phyloP scores from a whole-genome alignment of 306 rosid species.

The Glycine latifolia region DNA sequence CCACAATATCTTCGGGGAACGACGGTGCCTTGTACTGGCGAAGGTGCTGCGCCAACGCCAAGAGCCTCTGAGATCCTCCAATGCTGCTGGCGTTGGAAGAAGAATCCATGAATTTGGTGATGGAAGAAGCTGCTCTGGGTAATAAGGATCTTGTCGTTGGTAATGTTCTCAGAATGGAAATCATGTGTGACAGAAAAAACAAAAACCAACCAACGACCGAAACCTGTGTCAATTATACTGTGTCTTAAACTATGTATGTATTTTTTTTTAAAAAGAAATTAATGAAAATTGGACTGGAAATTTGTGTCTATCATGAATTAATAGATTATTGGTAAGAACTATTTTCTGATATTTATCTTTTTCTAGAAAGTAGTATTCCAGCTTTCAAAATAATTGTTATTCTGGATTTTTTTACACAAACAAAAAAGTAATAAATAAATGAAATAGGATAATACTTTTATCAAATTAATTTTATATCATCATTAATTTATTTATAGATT shows the following conservation, averaged over 20 bases:
- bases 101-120: slow-evolving; percentile 68
- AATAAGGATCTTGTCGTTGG: slow-evolving; percentile 41
- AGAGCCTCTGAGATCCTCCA: slow-evolving; percentile 60
- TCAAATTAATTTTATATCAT: too few species aligned
- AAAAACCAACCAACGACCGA: neutral
- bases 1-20: slow-evolving; percentile 64
- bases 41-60: slow-evolving; percentile 77
- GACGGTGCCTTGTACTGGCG: slow-evolving; percentile 82
- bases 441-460: too few species aligned
- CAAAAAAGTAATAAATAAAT: too few species aligned
- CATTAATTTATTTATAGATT: too few species aligned
- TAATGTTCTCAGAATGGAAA: slow-evolving; percentile 64
- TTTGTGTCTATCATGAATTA: neutral
- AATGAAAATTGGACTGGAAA: neutral
- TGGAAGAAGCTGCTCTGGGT: slow-evolving; percentile 28
- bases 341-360: neutral
- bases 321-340: neutral
- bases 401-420: too few species aligned
- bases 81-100: slow-evolving; percentile 26
- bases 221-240: neutral
- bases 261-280: neutral
- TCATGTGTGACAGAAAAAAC: slow-evolving; percentile 43
- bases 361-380: neutral
- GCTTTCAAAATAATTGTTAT: neutral
- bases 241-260: neutral